Evolutionary conservation across 805 yeast genomes (phyloP), one percentile per base, ranked within the genome.

Genomic region (Kodamaea fukazawae): DNA sequence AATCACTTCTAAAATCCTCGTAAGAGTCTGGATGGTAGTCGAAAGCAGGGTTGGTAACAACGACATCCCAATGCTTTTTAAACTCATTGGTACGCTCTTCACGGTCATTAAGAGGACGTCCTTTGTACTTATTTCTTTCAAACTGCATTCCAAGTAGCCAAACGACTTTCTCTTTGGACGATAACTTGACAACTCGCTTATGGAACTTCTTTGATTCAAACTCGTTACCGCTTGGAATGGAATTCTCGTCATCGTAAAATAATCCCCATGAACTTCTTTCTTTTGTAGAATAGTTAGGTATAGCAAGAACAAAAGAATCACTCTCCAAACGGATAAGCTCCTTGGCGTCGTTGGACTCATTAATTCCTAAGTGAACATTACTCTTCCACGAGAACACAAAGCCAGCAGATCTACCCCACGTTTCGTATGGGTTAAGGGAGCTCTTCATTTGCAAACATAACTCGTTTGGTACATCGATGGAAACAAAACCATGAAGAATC

Each of bases 121-220:
- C 51, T 14, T 26, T 35, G 20, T 62, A 58, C 20, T 57, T 57
- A 39, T 83, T 83, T 43, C 84, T 63, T 56, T 88, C 96, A 61
- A 87, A 86, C 14, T 75, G 47, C 49, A 86, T 63, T 0, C 96
- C 96, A 34, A 83, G 62, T 26, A 71, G 76, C 96, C 96, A 89
- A n/a, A 65, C 57, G 5, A 89, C 93, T 29, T 69, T 65, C 20
- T 89, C 89, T 8, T 71, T 61, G 0, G 71, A 66, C 1, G 70
- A 65, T 20, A 89, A 66, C 47, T 76, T 79, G 75, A 86, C 73
- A 0, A 71, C 66, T 7, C 55, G 53, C 49, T 74, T 75, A 14
- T 54, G 61, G 27, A 64, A 58, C 38, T 63, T 66, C 31, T 50
- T 57, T 3, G 58, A 37, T 31, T 61, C 70, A 2, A 53, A 38